phyloP scores from a whole-genome alignment of 75 land plant genomes.

The Cupressus sempervirens region DNA sequence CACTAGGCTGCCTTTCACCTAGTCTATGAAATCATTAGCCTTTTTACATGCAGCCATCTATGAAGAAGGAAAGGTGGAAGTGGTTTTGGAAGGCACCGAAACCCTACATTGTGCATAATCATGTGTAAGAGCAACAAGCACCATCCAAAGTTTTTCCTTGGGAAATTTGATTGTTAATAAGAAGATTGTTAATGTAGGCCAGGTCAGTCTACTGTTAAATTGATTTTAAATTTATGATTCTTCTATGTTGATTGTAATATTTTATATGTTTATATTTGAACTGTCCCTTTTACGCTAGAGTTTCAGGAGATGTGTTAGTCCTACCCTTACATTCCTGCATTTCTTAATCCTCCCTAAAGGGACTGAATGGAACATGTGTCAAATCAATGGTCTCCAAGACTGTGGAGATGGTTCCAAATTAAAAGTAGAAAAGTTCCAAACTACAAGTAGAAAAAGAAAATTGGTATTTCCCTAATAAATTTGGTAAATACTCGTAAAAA shows the following conservation, averaged over 20 bases:
- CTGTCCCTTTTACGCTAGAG: not conserved
- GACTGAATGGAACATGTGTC: not conserved
- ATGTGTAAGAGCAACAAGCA: too few relatives aligned
- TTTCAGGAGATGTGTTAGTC: not conserved
- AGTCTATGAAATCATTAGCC: too few relatives aligned
- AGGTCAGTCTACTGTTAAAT: not conserved
- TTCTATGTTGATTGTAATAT: too few relatives aligned
- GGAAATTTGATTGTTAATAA: too few relatives aligned
- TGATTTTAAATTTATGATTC: too few relatives aligned
- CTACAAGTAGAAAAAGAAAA: not conserved
- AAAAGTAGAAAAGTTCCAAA: not conserved
- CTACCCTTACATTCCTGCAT: not conserved
- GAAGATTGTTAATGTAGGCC: not conserved
- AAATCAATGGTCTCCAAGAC: not conserved
- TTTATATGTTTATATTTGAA: not conserved
- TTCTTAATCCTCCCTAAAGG: not conserved
- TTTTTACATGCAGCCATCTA: too few relatives aligned
- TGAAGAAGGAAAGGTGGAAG: too few relatives aligned
- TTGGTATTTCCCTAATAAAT: not conserved
- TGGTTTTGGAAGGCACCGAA: too few relatives aligned
- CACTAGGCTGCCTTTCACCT: too few relatives aligned
- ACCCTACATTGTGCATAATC: too few relatives aligned
- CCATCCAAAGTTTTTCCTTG: too few relatives aligned
- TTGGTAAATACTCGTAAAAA: not conserved
- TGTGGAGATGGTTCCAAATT: not conserved